A percentile compares a stretch with the other conserved stretches of the same genome.
Conservation (phyloP, 2,329 filamentous ascomycete genomes). For the Monosporascus sp. region DNA sequence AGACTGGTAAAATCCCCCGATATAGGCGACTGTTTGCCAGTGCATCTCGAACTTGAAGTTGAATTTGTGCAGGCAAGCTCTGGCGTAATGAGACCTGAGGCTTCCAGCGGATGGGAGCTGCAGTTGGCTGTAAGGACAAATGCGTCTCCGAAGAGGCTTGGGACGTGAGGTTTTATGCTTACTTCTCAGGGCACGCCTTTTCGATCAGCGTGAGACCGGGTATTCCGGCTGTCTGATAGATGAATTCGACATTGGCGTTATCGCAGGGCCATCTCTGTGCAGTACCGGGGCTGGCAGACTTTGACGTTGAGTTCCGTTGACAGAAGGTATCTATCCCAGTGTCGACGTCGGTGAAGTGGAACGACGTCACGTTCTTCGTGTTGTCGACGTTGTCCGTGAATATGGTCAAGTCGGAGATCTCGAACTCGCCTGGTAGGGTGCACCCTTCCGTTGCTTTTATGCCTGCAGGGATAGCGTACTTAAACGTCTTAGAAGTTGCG, state of each 20-base stretch:
- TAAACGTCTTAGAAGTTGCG: constrained; percentile 17
- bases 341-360: constrained; percentile 20
- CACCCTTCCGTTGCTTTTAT: constrained; percentile 16
- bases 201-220: constrained; percentile 23
- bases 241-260: constrained; percentile 20
- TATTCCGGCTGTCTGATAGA: constrained; percentile 23
- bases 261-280: constrained; percentile 22
- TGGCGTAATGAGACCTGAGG: constrained; percentile 16
- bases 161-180: constrained; percentile 3
- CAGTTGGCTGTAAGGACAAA: constrained; percentile 8
- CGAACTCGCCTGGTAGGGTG: constrained; percentile 19
- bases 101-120: constrained; percentile 16
- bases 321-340: constrained; percentile 24
- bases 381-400: constrained; percentile 14
- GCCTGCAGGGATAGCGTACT: constrained; percentile 18
- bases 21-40: constrained; percentile 12
- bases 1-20: constrained; percentile 19
- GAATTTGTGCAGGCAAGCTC: constrained; percentile 18
- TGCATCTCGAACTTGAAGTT: constrained; percentile 15
- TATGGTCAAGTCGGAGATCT: constrained; percentile 20
- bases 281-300: constrained; percentile 9
- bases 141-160: neutral
- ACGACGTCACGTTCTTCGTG: constrained; percentile 15
- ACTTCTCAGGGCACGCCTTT: constrained; percentile 22
- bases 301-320: constrained; percentile 21